A percentile compares a stretch with the other conserved stretches of the same genome.
Conservation (phyloP, 257 asterid species). For the Solanum virginianum region DNA sequence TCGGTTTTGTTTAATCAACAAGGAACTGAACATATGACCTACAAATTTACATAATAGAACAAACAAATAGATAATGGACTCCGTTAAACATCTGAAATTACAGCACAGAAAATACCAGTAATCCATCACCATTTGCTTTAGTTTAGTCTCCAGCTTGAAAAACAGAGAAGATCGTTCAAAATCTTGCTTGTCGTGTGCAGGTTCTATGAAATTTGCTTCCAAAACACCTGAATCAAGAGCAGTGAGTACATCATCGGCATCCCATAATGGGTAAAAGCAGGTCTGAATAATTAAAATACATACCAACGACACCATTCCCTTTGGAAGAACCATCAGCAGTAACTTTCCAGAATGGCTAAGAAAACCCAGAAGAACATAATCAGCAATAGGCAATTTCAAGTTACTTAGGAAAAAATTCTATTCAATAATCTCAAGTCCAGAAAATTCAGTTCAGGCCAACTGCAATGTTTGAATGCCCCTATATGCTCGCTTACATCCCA, state of each 20-base stretch:
- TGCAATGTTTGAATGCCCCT: not conserved
- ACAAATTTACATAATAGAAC: not conserved
- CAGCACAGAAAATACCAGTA: constrained; percentile 53
- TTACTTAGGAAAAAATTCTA: not conserved
- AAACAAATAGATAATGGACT: not conserved
- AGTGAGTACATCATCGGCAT: not conserved
- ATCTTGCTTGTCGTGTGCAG: constrained; percentile 97
- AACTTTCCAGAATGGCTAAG: constrained; percentile 95
- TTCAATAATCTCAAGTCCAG: not conserved
- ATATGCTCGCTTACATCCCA: not conserved
- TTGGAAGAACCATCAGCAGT: constrained; percentile 63
- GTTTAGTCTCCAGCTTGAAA: constrained; percentile 56
- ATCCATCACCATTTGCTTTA: constrained; percentile 68
- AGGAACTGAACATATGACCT: not conserved
- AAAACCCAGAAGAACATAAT: constrained; percentile 5
- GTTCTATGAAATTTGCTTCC: constrained; percentile 90
- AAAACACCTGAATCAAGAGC: constrained; percentile 57
- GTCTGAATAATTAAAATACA: constrained; percentile 4
- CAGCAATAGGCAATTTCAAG: not conserved
- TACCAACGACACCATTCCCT: constrained; percentile 89
- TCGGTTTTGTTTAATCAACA: not conserved
- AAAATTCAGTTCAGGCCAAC: not conserved
- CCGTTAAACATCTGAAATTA: not conserved
- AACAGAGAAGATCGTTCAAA: constrained; percentile 76
- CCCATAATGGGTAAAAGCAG: not conserved